These are phyloP conservation scores for Lagenidium sp. DNA, from an alignment of 352 stramenopile species.

Conservation along the genomic window DNA sequence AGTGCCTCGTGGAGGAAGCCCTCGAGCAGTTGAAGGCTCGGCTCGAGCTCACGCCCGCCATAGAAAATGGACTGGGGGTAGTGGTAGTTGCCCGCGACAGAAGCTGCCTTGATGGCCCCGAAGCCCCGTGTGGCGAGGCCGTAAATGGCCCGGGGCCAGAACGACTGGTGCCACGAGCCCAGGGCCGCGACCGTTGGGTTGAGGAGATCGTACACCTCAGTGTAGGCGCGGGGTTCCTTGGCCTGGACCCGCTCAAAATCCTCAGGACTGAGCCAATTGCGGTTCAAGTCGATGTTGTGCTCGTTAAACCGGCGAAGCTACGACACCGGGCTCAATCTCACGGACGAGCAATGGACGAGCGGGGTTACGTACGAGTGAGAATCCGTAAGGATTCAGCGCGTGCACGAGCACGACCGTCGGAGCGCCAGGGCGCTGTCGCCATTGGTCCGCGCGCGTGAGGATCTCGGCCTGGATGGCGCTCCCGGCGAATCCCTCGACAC, in stretches of 20 bases:
- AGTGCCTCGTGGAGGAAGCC: conserved; percentile 52
- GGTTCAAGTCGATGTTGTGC: conserved; percentile 93
- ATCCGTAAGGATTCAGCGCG: conserved; percentile 90
- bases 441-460: conserved; percentile 8
- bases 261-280: conserved; percentile 72
- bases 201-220: conserved; percentile 58
- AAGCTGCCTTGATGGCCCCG: conserved; percentile 63
- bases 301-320: conserved; percentile 87
- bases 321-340: background rate
- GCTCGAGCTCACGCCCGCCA: conserved; percentile 66
- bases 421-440: conserved; percentile 17
- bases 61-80: conserved; percentile 73
- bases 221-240: conserved; percentile 78
- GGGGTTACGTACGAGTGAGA: conserved; percentile 48
- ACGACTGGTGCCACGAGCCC: conserved; percentile 23
- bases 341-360: conserved; percentile 1
- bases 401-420: conserved; percentile 89
- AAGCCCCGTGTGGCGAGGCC: conserved; percentile 32
- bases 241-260: conserved; percentile 34
- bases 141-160: conserved; percentile 29
- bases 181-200: conserved; percentile 31
- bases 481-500: conserved; percentile 77
- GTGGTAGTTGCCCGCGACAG: conserved; percentile 88
- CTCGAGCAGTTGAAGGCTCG: conserved; percentile 49
- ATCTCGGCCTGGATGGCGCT: conserved; percentile 68